Base-by-base conservation (phyloP, 306 rosid species). In the Purshia tridentata region DNA sequence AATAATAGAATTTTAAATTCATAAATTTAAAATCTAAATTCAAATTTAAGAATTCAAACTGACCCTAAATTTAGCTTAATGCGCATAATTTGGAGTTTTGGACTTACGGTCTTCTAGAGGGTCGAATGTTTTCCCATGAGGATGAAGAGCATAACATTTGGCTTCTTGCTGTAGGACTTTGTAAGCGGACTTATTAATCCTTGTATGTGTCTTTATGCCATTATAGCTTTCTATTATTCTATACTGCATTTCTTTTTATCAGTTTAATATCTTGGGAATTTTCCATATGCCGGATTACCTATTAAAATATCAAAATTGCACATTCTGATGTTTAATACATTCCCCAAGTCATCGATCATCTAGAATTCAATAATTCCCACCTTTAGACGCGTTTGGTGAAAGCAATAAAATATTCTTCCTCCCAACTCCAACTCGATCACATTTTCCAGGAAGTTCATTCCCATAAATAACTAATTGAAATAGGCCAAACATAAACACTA, bases 361-460 rank as follows among this genome's bases (percentile, higher is more conserved):
- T 61, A 61, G 66, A 61, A n/a, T 47, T 37, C 6, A 3, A 61
- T 39, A 61, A 14, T 37, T 61, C 66, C 66, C 47, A 6, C 6
- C 66, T 61, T 15, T 61, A 47, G 66, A 61, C 66, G 66, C 47
- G 66, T 61, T 61, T 39, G 47, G 13, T 39, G 66, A 37, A 46
- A 37, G 66, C 66, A 39, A 61, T 61, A 37, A 37, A 39, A 61
- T 61, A 61, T 29, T 29, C 47, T 39, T 61, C 9, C 35, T 29
- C 1, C 35, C 35, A 29, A 61, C 22, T 47, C 44, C 29, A 59
- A 37, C 44, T 37, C n/a, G n/a, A n/a, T n/a, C 19, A 59, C 45
- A 35, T 59, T 59, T 59, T 59, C 65, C 12, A 59, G 65, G 44
- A 60, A 60, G 65, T 10, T 60, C 46, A 37, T 60, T 60, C 65